Conservation (phyloP, 2,329 filamentous ascomycete genomes). For the Exophiala phaeomuriformis region DNA sequence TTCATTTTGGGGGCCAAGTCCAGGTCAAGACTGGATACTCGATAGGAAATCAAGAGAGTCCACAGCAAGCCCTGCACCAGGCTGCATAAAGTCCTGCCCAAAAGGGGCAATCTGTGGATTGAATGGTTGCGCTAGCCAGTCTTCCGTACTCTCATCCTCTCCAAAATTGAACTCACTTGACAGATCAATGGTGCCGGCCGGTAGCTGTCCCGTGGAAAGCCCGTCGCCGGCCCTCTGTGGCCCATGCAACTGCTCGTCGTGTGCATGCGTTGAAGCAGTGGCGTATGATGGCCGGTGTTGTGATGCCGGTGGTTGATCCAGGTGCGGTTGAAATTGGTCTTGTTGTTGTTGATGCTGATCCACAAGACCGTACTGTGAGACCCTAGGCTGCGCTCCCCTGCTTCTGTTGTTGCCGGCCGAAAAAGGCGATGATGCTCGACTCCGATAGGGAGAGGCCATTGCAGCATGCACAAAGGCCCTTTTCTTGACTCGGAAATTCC, state of each 20-base stretch:
- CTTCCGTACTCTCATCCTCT: conserved; percentile 27
- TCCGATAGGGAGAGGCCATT: not conserved
- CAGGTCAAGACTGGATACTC: conserved; percentile 29
- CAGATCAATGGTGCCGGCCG: not conserved
- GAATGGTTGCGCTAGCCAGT: conserved; percentile 40
- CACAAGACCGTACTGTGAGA: not conserved
- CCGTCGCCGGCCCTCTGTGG: not conserved
- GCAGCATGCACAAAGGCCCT: not conserved
- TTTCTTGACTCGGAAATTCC: conserved; percentile 21
- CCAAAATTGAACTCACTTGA: not conserved
- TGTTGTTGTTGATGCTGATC: not conserved
- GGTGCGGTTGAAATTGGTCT: too few species aligned
- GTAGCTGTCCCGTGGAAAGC: not conserved
- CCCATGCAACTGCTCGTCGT: not conserved
- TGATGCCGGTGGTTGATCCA: too few species aligned
- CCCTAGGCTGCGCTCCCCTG: not conserved
- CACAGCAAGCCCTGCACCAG: conserved; percentile 36
- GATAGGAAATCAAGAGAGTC: conserved; percentile 39
- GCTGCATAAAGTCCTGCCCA: conserved; percentile 33
- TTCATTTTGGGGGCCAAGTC: too few species aligned
- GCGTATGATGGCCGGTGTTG: too few species aligned
- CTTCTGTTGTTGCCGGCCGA: not conserved
- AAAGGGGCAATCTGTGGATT: conserved; percentile 42
- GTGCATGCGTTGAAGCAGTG: not conserved
- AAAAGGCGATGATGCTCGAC: not conserved